These are phyloP conservation scores for Pyricularia pennisetigena DNA, from an alignment of 2,329 filamentous ascomycete species.

Conservation along the genomic window DNA sequence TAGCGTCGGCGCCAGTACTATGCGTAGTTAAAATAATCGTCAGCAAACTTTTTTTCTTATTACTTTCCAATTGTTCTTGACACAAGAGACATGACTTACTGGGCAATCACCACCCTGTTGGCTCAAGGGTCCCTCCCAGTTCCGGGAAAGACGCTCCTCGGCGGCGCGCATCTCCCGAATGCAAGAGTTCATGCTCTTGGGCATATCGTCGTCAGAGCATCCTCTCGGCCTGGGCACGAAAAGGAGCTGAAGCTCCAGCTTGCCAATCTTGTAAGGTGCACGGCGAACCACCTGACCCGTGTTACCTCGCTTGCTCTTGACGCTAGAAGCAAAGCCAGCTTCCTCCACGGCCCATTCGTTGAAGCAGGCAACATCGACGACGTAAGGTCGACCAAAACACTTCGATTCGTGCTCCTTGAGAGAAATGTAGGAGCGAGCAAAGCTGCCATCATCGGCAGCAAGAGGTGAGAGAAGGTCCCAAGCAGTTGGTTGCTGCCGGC, in stretches of 20 bases:
- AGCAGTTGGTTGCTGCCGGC: conserved; percentile 55
- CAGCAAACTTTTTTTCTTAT: conserved; percentile 19
- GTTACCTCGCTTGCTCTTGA: conserved; percentile 84
- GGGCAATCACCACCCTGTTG: conserved; percentile 97
- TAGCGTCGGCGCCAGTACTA: conserved; percentile 97
- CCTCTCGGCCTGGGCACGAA: conserved; percentile 91
- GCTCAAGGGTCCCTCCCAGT: conserved; percentile 82
- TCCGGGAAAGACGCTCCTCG: conserved; percentile 66
- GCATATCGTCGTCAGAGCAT: conserved; percentile 87
- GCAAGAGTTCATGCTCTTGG: conserved; percentile 97
- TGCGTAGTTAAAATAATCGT: conserved; percentile 16
- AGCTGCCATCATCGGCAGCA: conserved; percentile 85
- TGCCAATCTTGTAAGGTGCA: conserved; percentile 94
- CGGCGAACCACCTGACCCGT: conserved; percentile 58
- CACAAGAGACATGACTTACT: conserved; percentile 48
- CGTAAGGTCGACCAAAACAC: conserved; percentile 81
- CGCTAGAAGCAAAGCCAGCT: conserved; percentile 65
- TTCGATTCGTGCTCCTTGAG: conserved; percentile 84
- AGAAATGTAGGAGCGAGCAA: conserved; percentile 87
- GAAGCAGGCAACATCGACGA: conserved; percentile 87
- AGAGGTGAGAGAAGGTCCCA: conserved; percentile 84
- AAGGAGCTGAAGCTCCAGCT: conserved; percentile 84
- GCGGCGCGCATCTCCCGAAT: conserved; percentile 88
- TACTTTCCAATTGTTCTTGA: neutral
- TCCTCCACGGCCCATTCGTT: conserved; percentile 98